Base-by-base conservation (phyloP, 1,139 yeast species). In the Meyerozyma athensensis region DNA sequence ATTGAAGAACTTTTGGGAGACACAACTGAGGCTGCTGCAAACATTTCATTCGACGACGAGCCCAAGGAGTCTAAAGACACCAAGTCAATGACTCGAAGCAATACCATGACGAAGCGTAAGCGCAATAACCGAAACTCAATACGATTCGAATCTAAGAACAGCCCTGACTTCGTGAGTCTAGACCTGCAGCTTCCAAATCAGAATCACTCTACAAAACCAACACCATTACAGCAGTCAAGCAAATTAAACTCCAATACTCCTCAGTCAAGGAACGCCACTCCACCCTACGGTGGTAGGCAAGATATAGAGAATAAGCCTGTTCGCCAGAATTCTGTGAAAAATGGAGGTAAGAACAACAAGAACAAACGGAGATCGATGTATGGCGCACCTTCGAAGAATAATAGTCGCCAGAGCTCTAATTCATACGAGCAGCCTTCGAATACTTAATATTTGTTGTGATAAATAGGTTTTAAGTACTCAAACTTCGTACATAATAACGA, bases 11-110 rank as follows among this genome's bases (percentile, higher is more conserved):
- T 69, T 21, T 54, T 68, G 41, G 48, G 44, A 30, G 69, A 68
- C 30, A 53, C 70, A 3, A 61, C 54, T 37, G 68, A 63, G 31
- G 56, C 63, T 1, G 53, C 66, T 34, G 50, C 55, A n/a, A 58
- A 58, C 37, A 46, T 50, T 19, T 59, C 65, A n/a, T 60, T 62
- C 46, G 72, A 64, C 37, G 71, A 65, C 36, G 63, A 60, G 31
- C 37, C 42, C 16, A 39, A 28, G 28, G 48, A 43, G 21, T 48
- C 43, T 14, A 38, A 40, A 9, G 39, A 42, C 8, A 21, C 26
- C 39, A 47, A 42, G 36, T 39, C 48, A 9, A 36, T 54, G 21
- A 50, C 55, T 21, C 58, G 62, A 47, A 55, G 50, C 31, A 62
- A 55, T 43, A 52, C 65, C 10, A 45, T 54, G 24, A 41, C 53